These are phyloP conservation scores for Cubamyces lactineus DNA, from an alignment of 768 basidiomycete species.

Conservation along the genomic window DNA sequence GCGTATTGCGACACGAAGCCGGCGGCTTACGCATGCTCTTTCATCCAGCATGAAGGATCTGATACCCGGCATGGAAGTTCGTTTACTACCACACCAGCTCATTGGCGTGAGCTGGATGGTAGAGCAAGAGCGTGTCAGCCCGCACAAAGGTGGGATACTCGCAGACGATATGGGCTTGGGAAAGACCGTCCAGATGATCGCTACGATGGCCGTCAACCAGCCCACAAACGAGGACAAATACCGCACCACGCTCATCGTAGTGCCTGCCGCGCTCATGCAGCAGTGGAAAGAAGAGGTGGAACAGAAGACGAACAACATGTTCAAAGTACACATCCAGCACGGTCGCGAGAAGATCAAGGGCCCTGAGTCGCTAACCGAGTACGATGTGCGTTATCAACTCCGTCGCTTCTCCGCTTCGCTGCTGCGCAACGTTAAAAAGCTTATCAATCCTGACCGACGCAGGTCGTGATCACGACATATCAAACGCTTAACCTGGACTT, in stretches of 20 bases:
- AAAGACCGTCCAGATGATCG: slow-evolving; percentile 82
- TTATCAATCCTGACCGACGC: not conserved
- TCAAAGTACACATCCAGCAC: slow-evolving; percentile 70
- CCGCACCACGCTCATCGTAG: slow-evolving; percentile 71
- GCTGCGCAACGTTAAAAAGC: slow-evolving; percentile 38
- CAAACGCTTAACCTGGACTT: slow-evolving; percentile 70
- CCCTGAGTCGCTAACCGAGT: slow-evolving; percentile 50
- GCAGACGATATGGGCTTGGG: slow-evolving; percentile 78
- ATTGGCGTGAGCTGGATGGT: slow-evolving; percentile 86
- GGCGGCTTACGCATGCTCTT: not conserved
- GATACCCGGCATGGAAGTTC: slow-evolving; percentile 70
- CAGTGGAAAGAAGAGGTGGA: slow-evolving; percentile 82
- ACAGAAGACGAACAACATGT: slow-evolving; percentile 63
- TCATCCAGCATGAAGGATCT: slow-evolving; percentile 55
- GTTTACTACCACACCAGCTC: slow-evolving; percentile 72
- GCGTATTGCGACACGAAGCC: not conserved
- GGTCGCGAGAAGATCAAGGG: slow-evolving; percentile 69
- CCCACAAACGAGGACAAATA: slow-evolving; percentile 49
- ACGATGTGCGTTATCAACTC: slow-evolving; percentile 46
- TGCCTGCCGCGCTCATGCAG: slow-evolving; percentile 72
- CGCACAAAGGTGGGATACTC: slow-evolving; percentile 63
- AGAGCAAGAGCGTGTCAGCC: slow-evolving; percentile 52
- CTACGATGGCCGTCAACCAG: slow-evolving; percentile 71
- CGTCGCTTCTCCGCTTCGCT: slow-evolving; percentile 24
- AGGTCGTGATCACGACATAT: slow-evolving; percentile 81